Evolutionary conservation across 257 asterid genomes (phyloP).

Genomic region (Mentha longifolia): DNA sequence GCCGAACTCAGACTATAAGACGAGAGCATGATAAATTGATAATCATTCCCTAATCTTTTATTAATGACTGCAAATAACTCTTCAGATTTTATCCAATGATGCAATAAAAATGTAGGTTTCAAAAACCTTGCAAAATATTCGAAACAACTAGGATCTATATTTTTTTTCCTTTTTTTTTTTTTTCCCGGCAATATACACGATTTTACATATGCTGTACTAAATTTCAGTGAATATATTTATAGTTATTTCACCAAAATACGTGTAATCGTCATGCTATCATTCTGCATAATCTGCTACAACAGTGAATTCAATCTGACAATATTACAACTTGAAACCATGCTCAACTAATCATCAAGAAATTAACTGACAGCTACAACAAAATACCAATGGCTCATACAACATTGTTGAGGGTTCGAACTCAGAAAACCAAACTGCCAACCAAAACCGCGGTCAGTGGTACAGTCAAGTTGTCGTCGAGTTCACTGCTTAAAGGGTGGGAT

Average conservation of each 20-base stretch:
- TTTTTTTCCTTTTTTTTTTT: no score
- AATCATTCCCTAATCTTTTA: no score
- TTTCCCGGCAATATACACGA: no score
- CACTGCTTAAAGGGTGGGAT: slow-evolving; percentile 87
- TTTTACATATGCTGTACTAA: no score
- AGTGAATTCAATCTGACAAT: not conserved
- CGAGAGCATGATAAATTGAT: no score
- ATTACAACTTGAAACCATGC: slow-evolving; percentile 23
- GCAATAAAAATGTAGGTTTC: no score
- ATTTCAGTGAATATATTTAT: not conserved
- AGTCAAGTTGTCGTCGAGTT: slow-evolving; percentile 85
- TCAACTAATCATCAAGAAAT: not conserved
- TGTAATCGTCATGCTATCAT: not conserved
- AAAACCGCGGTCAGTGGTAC: slow-evolving; percentile 74
- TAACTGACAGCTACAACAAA: slow-evolving; percentile 11
- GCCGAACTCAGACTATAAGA: no score
- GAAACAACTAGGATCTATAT: no score
- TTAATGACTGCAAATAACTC: no score
- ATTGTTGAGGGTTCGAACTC: slow-evolving; percentile 36
- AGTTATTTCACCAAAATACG: not conserved
- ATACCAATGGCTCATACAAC: not conserved
- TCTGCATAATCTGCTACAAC: slow-evolving; percentile 2
- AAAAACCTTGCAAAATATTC: no score
- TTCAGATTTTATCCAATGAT: no score
- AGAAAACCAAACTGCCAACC: slow-evolving; percentile 66